Evolutionary conservation across 2,329 filamentous ascomycete species (phyloP), one percentile per base, ranked within the genome.

Genomic region (Colletotrichum camelliae): DNA sequence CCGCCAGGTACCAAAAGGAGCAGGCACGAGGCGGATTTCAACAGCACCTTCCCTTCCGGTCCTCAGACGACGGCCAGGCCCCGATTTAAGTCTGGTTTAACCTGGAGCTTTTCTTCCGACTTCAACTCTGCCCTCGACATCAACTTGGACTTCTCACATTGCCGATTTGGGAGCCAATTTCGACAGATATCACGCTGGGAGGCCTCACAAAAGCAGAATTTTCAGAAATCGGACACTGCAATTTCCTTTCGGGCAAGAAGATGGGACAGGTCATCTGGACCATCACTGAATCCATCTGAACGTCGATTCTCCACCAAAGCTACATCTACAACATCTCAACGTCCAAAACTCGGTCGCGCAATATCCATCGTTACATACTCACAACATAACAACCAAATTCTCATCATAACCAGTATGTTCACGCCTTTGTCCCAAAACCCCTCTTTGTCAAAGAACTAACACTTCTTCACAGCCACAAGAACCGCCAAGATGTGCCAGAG

Each of bases 401-500:
- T 4, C 12, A 52, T 3, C n/a, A 21, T 24, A 4, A 24, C n/a
- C 12, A 2, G 43, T 52, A 24, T 0, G n/a, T 21, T 52, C 43
- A 6, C 7, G 43, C n/a, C 43, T 52, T 52, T 52, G n/a, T 52
- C 43, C 43, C 43, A 48, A 12, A 12, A 21, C 39, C n/a, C 10
- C n/a, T 4, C n/a, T 52, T 13, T 12, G 3, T 52, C 43, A 52
- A 21, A 21, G 43, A 13, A 52, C 43, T 52, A 52, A 52, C 43
- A 52, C 43, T 52, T 52, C n/a, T 21, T 52, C 15, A 68, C 62
- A 65, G 37, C 15, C 16, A 65, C 29, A 8, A 21, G 48, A 21
- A 33, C 18, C 8, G 12, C 15, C 21, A 60, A 74, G 21, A 74
- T 76, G 77, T 78, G 77, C 43, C 74, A 65, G 12, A 77, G 67